phyloP scores from a whole-genome alignment of 352 stramenopile species.

The Blastocystis sp. region DNA sequence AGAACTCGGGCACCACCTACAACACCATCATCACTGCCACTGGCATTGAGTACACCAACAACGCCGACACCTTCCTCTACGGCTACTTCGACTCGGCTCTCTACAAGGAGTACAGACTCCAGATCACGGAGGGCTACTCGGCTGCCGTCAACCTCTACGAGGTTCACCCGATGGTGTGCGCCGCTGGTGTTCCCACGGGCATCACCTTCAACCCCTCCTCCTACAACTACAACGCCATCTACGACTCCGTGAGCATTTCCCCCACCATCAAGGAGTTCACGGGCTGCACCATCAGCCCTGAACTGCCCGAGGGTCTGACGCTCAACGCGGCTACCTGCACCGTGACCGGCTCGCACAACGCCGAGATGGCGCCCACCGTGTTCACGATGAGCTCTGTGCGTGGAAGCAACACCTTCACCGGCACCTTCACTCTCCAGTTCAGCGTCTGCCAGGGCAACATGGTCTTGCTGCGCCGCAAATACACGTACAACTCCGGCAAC shows the following conservation, averaged over 20 bases:
- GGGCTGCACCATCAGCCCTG: neutral
- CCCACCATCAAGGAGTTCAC: slow-evolving; percentile 26
- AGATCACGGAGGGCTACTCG: neutral
- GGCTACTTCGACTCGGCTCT: slow-evolving; percentile 17
- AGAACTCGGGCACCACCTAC: neutral
- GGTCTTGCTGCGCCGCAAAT: slow-evolving; percentile 10
- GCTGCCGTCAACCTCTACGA: slow-evolving; percentile 10
- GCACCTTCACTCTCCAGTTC: slow-evolving; percentile 34
- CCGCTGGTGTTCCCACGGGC: neutral
- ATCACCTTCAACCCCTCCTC: neutral
- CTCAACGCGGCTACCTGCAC: slow-evolving; percentile 35
- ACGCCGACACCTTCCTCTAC: neutral
- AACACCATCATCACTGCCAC: slow-evolving; percentile 5
- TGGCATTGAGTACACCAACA: neutral
- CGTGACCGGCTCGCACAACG: neutral
- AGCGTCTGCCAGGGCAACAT: slow-evolving; percentile 14
- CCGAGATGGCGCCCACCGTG: no score
- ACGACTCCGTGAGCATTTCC: neutral
- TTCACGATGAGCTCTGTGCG: neutral
- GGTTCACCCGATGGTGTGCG: slow-evolving; percentile 43
- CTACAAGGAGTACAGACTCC: slow-evolving; percentile 3
- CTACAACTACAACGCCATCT: slow-evolving; percentile 8
- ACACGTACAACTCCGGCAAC: neutral
- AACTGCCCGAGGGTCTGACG: slow-evolving; percentile 1
- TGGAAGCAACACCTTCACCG: neutral